Percentiles rank a stretch among this genome's conserved stretches.
Evolutionary conservation across 2,329 filamentous ascomycete species (phyloP).

Genomic region (Claviceps purpurea): DNA sequence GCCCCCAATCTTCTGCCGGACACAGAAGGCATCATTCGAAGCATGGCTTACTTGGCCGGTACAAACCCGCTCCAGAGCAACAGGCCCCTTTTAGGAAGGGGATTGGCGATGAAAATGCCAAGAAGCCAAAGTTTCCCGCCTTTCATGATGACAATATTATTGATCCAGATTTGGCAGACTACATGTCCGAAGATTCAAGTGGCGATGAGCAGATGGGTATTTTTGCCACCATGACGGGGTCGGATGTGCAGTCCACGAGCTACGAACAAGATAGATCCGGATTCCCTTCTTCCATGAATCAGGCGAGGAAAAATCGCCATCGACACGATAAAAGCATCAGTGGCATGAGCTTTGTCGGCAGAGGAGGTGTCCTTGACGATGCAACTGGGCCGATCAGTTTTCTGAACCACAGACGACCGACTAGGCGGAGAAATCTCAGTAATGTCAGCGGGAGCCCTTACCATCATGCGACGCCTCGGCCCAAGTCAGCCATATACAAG

Average conservation of each 20-base stretch:
- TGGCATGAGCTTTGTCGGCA: slow-evolving; percentile 54
- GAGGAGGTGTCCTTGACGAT: slow-evolving; percentile 49
- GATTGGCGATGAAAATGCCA: slow-evolving; percentile 49
- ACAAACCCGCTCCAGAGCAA: slow-evolving; percentile 59
- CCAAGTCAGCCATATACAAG: slow-evolving; percentile 43
- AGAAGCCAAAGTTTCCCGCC: slow-evolving; percentile 61
- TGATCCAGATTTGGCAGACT: slow-evolving; percentile 86
- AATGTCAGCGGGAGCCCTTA: slow-evolving; percentile 58
- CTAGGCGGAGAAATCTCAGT: slow-evolving; percentile 70
- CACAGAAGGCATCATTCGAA: slow-evolving; percentile 83
- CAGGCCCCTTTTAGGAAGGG: slow-evolving; percentile 76
- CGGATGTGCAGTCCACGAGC: slow-evolving; percentile 48
- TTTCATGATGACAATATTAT: slow-evolving; percentile 99
- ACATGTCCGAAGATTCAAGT: slow-evolving; percentile 91
- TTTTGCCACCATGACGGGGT: slow-evolving; percentile 59
- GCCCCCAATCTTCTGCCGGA: slow-evolving; percentile 58
- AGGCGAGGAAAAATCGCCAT: slow-evolving; percentile 60
- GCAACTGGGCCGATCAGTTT: slow-evolving; percentile 40
- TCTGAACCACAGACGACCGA: slow-evolving; percentile 45
- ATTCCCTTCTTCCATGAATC: slow-evolving; percentile 58
- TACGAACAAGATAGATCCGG: slow-evolving; percentile 63
- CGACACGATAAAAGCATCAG: slow-evolving; percentile 63
- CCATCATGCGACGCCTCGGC: slow-evolving; percentile 60
- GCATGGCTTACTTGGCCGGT: slow-evolving; percentile 66
- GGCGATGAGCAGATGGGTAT: slow-evolving; percentile 86